Evolutionary conservation across 352 stramenopile genomes (phyloP).

Genomic region (Blastocystis sp.): DNA sequence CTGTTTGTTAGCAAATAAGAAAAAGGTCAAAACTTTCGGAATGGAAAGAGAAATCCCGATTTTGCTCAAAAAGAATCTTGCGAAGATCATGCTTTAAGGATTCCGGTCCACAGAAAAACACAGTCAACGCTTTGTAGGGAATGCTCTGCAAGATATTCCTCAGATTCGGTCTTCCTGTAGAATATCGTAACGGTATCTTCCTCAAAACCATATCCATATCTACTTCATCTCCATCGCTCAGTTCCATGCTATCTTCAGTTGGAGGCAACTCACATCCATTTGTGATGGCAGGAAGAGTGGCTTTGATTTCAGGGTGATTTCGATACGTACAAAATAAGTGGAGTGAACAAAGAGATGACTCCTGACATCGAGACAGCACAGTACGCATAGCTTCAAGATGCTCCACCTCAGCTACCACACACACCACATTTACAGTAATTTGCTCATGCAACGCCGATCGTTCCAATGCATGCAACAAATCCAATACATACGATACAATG

Average conservation of each 20-base stretch:
- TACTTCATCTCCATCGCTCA: neutral
- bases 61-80: neutral
- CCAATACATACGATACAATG: neutral
- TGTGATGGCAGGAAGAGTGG: neutral
- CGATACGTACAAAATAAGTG: neutral
- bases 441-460: neutral
- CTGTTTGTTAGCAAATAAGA: neutral
- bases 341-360: neutral
- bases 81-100: neutral
- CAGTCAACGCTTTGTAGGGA: neutral
- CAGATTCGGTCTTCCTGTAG: neutral
- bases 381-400: neutral
- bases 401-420: neutral
- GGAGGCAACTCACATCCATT: neutral
- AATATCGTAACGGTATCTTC: neutral
- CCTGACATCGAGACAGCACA: neutral
- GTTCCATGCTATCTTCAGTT: neutral
- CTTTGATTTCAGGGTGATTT: neutral
- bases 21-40: slow-evolving; percentile 2
- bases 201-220: neutral
- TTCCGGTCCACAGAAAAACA: slow-evolving; percentile 6
- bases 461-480: neutral
- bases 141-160: neutral
- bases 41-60: neutral
- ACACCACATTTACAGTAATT: neutral